These are phyloP conservation scores for Amanita pseudoporphyria DNA, from an alignment of 768 basidiomycete species.

Conservation along the genomic window DNA sequence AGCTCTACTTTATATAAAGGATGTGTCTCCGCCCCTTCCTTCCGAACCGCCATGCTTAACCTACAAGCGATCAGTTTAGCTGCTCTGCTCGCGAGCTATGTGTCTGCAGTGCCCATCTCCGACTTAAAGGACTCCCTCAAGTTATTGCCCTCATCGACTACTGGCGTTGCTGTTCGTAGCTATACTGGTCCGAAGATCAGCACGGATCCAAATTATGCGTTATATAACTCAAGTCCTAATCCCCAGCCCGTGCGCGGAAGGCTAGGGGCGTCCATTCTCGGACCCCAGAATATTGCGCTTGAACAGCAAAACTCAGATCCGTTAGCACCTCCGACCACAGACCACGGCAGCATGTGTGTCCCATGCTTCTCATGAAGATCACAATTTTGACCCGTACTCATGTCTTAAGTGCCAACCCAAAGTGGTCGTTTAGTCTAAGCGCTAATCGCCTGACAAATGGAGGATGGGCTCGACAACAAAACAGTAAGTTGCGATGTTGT, in stretches of 20 bases:
- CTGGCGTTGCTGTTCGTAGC: not conserved
- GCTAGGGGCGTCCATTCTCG: slow-evolving; percentile 32
- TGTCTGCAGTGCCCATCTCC: too few species aligned
- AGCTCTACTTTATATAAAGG: too few species aligned
- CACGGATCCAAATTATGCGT: slow-evolving; percentile 33
- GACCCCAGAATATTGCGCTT: slow-evolving; percentile 30
- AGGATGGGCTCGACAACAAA: slow-evolving; percentile 53
- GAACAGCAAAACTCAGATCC: slow-evolving; percentile 34
- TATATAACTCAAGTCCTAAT: slow-evolving; percentile 22
- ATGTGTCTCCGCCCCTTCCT: too few species aligned
- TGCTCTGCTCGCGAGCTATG: too few species aligned
- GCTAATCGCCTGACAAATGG: slow-evolving; percentile 48
- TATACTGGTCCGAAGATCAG: slow-evolving; percentile 21
- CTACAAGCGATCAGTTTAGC: too few species aligned
- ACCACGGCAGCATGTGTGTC: slow-evolving; percentile 32
- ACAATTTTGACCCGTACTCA: not conserved
- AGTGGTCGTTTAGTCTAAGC: slow-evolving; percentile 49
- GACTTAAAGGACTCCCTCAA: too few species aligned
- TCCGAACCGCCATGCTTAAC: too few species aligned
- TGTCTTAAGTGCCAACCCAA: slow-evolving; percentile 31
- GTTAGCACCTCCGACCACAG: slow-evolving; percentile 35
- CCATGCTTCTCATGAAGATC: not conserved
- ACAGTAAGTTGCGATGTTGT: slow-evolving; percentile 22
- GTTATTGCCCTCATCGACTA: not conserved
- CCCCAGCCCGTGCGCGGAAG: slow-evolving; percentile 28